A percentile compares a stretch with the other conserved stretches of the same genome.
Evolutionary conservation across 225 moss, liverwort and hornwort species (phyloP).

Genomic region (Polytrichum formosum): DNA sequence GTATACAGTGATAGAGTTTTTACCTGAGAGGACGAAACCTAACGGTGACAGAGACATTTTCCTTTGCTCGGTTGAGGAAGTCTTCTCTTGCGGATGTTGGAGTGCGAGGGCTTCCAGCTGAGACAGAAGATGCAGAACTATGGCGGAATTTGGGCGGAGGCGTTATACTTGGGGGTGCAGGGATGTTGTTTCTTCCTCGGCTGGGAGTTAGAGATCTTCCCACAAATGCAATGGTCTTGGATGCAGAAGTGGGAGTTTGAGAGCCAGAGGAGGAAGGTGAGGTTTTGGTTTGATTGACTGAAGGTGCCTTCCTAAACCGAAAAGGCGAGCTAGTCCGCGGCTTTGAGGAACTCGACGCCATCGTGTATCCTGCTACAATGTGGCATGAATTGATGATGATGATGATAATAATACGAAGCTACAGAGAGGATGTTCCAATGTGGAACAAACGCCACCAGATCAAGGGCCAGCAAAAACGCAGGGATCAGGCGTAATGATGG

Average conservation of each 20-base stretch:
- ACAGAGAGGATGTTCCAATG: not conserved
- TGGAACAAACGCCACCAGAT: constrained; percentile 10
- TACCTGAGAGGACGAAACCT: constrained; percentile 99
- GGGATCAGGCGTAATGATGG: constrained; percentile 6
- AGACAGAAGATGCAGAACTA: constrained; percentile 62
- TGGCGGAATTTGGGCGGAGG: constrained; percentile 73
- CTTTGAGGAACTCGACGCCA: constrained; percentile 55
- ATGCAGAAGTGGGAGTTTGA: constrained; percentile 50
- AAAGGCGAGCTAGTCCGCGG: constrained; percentile 61
- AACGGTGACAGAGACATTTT: constrained; percentile 89
- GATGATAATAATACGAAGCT: not conserved
- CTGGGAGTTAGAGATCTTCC: constrained; percentile 44
- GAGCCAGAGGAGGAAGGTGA: constrained; percentile 58
- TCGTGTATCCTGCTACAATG: constrained; percentile 7
- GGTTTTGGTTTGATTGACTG: constrained; percentile 49
- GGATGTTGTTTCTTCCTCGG: constrained; percentile 38
- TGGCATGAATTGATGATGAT: constrained; percentile 14
- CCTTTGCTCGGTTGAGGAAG: constrained; percentile 78
- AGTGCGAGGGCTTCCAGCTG: constrained; percentile 75
- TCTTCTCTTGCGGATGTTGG: constrained; percentile 79
- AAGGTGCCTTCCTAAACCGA: constrained; percentile 46
- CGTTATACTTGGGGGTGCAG: constrained; percentile 31
- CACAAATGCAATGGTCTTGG: constrained; percentile 43
- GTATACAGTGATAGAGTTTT: not conserved
- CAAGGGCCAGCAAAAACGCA: constrained; percentile 25